phyloP scores from a whole-genome alignment of 305 asterid genomes.

The Fraxinus albicans region DNA sequence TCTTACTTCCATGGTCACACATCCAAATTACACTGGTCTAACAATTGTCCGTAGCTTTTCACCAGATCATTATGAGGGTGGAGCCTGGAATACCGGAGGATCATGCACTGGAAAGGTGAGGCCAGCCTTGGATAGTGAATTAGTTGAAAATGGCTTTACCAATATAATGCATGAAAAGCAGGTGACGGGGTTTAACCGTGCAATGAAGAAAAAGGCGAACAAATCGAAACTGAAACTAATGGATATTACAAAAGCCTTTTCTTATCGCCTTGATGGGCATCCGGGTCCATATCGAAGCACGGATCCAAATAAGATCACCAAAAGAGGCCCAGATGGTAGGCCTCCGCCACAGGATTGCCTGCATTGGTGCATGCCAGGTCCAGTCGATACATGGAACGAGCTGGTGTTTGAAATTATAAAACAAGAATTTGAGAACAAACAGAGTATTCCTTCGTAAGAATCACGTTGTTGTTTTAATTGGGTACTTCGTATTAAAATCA shows the following conservation, averaged over 20 bases:
- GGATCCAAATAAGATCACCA: conserved; percentile 81
- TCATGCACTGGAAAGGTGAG: conserved; percentile 79
- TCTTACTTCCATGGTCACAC: conserved; percentile 63
- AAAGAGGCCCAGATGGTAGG: conserved; percentile 76
- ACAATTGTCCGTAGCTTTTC: conserved; percentile 80
- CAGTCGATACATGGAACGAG: conserved; percentile 97
- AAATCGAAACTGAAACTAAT: conserved; percentile 57
- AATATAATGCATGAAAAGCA: conserved; percentile 84
- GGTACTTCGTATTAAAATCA: conserved; percentile 1
- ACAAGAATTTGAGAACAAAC: conserved; percentile 45
- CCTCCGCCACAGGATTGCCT: conserved; percentile 98
- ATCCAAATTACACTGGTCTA: conserved; percentile 76
- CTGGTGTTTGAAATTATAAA: conserved; percentile 62
- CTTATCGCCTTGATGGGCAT: conserved; percentile 90
- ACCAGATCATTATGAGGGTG: conserved; percentile 94
- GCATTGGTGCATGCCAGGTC: conserved; percentile 99
- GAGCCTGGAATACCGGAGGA: conserved; percentile 95
- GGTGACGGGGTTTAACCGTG: conserved; percentile 52
- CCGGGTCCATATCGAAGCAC: conserved; percentile 89
- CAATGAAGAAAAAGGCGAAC: conserved; percentile 57
- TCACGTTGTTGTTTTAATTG: background rate
- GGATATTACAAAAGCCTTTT: conserved; percentile 74
- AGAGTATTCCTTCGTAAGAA: conserved; percentile 28
- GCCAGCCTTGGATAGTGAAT: conserved; percentile 57
- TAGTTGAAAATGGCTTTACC: conserved; percentile 73